Evolutionary conservation across 148 eudicot species (phyloP).

Genomic region (Limonium bicolor): DNA sequence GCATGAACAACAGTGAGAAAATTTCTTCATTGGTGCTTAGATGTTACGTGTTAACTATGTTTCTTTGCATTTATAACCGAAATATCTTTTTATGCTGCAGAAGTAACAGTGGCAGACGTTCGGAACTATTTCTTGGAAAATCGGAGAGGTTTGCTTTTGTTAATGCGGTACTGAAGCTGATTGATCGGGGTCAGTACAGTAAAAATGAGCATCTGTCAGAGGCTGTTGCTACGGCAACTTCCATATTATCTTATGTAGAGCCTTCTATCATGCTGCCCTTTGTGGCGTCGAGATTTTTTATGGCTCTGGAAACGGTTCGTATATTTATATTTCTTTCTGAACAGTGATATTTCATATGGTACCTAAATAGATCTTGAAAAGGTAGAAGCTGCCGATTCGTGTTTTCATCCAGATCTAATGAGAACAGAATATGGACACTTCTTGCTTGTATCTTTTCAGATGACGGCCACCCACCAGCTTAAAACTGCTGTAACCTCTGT

Average conservation of each 20-base stretch:
- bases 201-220: slow-evolving; percentile 80
- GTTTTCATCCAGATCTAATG: no score
- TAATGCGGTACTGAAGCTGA: slow-evolving; percentile 50
- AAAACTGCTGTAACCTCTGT: slow-evolving; percentile 87
- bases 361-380: no score
- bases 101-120: slow-evolving; percentile 17
- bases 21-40: slow-evolving; percentile 1
- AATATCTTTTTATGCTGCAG: slow-evolving; percentile 26
- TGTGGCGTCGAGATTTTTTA: slow-evolving; percentile 69
- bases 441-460: slow-evolving; percentile 55
- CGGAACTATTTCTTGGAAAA: slow-evolving; percentile 42
- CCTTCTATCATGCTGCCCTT: slow-evolving; percentile 93
- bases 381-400: no score
- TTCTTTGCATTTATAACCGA: slow-evolving; percentile 4
- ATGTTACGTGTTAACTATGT: no score
- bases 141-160: slow-evolving; percentile 70
- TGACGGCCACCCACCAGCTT: slow-evolving; percentile 97
- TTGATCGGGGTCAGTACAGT: slow-evolving; percentile 98
- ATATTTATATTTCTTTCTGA: background rate
- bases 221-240: slow-evolving; percentile 88
- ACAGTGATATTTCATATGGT: background rate
- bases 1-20: slow-evolving; percentile 60
- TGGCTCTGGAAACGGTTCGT: slow-evolving; percentile 99
- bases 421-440: no score
- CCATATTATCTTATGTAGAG: slow-evolving; percentile 82